A percentile compares a stretch with the other conserved stretches of the same genome.
phyloP scores from a whole-genome alignment of 2,329 filamentous ascomycete species.

The Ophiostoma quercus region DNA sequence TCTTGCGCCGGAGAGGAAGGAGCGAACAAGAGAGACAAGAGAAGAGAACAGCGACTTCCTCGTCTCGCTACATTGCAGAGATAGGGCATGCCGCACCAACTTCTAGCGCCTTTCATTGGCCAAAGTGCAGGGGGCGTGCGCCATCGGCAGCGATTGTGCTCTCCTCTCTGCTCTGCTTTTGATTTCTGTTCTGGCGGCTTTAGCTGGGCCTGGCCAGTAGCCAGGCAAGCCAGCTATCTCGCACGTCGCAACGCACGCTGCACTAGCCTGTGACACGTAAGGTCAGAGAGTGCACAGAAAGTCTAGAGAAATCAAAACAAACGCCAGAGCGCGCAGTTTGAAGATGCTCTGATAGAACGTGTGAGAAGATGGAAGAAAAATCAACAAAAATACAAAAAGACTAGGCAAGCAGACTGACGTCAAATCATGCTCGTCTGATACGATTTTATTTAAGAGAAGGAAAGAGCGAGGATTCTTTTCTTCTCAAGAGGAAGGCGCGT shows the following conservation, averaged over 20 bases:
- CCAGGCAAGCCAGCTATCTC: too few relatives aligned
- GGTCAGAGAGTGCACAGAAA: neutral
- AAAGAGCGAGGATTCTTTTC: neutral
- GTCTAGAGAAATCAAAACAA: neutral
- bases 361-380: neutral
- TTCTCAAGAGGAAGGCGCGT: neutral
- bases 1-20: neutral
- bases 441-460: neutral
- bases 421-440: too few relatives aligned
- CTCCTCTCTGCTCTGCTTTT: neutral
- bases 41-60: too few relatives aligned
- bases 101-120: conserved; percentile 24
- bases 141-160: conserved; percentile 15
- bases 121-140: conserved; percentile 19
- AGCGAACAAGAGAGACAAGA: neutral
- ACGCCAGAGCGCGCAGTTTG: neutral
- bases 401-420: neutral
- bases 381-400: neutral
- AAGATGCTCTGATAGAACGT: neutral
- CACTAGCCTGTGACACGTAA: conserved; percentile 23
- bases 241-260: neutral
- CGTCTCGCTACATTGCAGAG: neutral
- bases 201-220: neutral
- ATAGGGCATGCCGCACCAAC: neutral
- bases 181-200: too few relatives aligned